Evolutionary conservation across 2,329 filamentous ascomycete species (phyloP).

Genomic region (Pyrenophora tritici-repentis): DNA sequence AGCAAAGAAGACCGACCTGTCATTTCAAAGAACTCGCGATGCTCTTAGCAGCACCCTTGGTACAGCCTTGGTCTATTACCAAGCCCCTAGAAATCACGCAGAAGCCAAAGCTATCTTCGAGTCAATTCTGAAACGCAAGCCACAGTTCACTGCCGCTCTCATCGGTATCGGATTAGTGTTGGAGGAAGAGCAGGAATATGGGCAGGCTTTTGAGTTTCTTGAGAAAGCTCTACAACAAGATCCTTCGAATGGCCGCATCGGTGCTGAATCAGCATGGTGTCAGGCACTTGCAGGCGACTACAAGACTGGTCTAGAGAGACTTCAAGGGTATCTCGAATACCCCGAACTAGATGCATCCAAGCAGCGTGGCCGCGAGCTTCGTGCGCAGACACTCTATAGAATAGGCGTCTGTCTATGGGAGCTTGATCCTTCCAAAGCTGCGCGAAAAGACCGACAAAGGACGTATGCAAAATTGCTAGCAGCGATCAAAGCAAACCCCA

Average conservation of each 20-base stretch:
- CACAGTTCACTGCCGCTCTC: constrained; percentile 76
- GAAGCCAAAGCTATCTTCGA: constrained; percentile 90
- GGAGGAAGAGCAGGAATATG: constrained; percentile 89
- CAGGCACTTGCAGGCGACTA: constrained; percentile 82
- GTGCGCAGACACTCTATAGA: constrained; percentile 84
- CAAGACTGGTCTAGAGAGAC: constrained; percentile 66
- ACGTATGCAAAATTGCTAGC: constrained; percentile 84
- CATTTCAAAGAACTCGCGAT: constrained; percentile 65
- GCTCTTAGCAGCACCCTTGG: constrained; percentile 77
- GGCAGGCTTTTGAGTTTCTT: constrained; percentile 79
- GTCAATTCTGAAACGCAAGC: constrained; percentile 74
- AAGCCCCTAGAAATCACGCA: constrained; percentile 84
- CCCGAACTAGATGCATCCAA: constrained; percentile 65
- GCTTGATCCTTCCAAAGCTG: constrained; percentile 71
- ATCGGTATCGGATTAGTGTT: constrained; percentile 90
- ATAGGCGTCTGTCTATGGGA: constrained; percentile 89
- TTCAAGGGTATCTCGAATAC: constrained; percentile 69
- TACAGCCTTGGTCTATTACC: constrained; percentile 87
- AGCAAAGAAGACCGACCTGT: constrained; percentile 68
- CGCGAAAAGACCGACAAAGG: constrained; percentile 78
- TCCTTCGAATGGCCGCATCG: constrained; percentile 74
- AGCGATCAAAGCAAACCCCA: constrained; percentile 83
- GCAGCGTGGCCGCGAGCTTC: constrained; percentile 68
- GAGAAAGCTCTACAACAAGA: constrained; percentile 76
- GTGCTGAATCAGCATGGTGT: constrained; percentile 90